These are phyloP conservation scores for Arthroderma uncinatum DNA, from an alignment of 2,329 filamentous ascomycete species.

Conservation along the genomic window DNA sequence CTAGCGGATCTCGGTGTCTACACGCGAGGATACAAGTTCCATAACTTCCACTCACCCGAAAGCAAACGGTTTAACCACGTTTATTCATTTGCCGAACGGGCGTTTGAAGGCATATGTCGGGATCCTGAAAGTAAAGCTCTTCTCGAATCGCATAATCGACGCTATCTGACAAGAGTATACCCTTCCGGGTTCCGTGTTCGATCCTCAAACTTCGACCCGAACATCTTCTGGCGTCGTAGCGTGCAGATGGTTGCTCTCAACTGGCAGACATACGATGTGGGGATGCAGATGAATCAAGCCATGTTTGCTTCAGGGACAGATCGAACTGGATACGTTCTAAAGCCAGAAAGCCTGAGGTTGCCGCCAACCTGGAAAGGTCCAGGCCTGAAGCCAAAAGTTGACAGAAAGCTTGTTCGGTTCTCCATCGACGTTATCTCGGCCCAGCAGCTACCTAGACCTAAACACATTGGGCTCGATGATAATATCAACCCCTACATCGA, in stretches of 20 bases:
- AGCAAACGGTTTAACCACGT: conserved; percentile 88
- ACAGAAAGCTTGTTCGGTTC: conserved; percentile 74
- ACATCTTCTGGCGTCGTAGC: conserved; percentile 85
- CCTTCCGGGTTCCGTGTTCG: conserved; percentile 69
- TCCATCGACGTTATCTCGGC: conserved; percentile 83
- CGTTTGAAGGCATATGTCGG: conserved; percentile 70
- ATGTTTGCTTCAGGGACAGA: conserved; percentile 92
- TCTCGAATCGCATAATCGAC: conserved; percentile 81
- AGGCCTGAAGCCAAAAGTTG: conserved; percentile 46
- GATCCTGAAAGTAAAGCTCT: conserved; percentile 63
- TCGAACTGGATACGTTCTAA: conserved; percentile 82
- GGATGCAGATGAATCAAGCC: conserved; percentile 91
- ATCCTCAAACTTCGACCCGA: conserved; percentile 89
- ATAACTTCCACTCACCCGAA: conserved; percentile 63
- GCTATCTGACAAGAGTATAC: conserved; percentile 87
- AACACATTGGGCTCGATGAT: conserved; percentile 57
- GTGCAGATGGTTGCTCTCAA: conserved; percentile 97
- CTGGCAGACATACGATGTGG: conserved; percentile 94
- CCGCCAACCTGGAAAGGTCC: conserved; percentile 19
- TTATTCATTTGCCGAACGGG: conserved; percentile 85
- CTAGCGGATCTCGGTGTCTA: conserved; percentile 79
- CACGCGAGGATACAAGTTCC: conserved; percentile 68
- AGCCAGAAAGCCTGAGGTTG: conserved; percentile 67
- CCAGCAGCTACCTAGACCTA: conserved; percentile 80
- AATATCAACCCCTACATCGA: conserved; percentile 88